Conservation (phyloP, 2,329 filamentous ascomycete genomes). For the Diaporthe ilicicola region DNA sequence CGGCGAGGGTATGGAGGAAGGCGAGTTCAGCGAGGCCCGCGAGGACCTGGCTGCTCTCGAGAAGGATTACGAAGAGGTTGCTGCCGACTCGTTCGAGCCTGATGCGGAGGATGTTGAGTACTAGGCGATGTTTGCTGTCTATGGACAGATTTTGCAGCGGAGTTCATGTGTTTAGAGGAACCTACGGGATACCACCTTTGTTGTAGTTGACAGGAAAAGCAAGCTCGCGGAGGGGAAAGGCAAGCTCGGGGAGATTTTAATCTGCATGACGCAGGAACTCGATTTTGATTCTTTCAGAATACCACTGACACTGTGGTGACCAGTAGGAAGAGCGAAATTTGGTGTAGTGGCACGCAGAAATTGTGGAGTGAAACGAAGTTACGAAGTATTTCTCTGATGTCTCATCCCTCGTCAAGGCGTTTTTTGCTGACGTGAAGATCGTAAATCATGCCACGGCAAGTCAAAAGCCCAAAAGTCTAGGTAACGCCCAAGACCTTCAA, state of each 20-base stretch:
- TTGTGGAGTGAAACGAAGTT: conserved; percentile 17
- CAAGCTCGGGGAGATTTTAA: conserved; percentile 17
- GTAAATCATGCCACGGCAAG: conserved; percentile 2
- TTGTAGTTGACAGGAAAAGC: conserved; percentile 21
- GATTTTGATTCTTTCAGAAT: conserved; percentile 12
- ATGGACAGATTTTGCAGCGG: conserved; percentile 22
- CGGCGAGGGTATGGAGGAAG: conserved; percentile 92
- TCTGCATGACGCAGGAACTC: conserved; percentile 12
- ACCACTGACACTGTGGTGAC: conserved; percentile 23
- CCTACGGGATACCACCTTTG: conserved; percentile 31
- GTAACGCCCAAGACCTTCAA: neutral
- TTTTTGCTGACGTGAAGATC: neutral
- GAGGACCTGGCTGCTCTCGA: conserved; percentile 87
- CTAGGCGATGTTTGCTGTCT: conserved; percentile 55
- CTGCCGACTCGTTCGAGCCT: conserved; percentile 73
- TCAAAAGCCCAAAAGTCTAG: neutral
- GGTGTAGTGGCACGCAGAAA: neutral
- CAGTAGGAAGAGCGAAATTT: conserved; percentile 11
- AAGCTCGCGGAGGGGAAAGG: neutral
- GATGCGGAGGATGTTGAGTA: conserved; percentile 80
- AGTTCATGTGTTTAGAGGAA: conserved; percentile 18
- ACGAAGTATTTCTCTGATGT: neutral
- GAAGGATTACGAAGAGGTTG: conserved; percentile 89
- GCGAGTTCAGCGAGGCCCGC: conserved; percentile 87
- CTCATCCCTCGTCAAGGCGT: neutral